phyloP scores from a whole-genome alignment of 768 basidiomycete genomes.

The Kockovaella imperatae region DNA sequence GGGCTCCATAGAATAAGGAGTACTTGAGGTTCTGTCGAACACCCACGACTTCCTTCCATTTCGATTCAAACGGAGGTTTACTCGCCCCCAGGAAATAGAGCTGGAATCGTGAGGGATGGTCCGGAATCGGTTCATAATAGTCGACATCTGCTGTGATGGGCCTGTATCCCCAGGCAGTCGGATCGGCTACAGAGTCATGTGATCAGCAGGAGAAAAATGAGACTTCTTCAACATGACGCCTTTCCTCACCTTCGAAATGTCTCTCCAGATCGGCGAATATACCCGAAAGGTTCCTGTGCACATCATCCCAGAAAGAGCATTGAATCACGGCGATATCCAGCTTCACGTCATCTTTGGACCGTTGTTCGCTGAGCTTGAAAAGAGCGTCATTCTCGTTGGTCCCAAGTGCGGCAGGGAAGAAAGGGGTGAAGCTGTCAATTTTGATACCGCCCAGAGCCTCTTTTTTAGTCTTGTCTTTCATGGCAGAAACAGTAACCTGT shows the following conservation, averaged over 20 bases:
- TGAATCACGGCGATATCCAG: not conserved
- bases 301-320: conserved; percentile 1
- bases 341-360: not conserved
- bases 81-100: not conserved
- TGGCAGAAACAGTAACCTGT: not conserved
- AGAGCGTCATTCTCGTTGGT: not conserved
- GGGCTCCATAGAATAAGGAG: not conserved
- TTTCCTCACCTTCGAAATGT: conserved; percentile 2
- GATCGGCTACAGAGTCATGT: not conserved
- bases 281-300: not conserved
- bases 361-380: too few species aligned
- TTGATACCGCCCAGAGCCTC: not conserved
- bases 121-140: not conserved
- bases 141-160: not conserved
- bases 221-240: not conserved
- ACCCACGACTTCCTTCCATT: not conserved
- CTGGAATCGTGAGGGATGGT: not conserved
- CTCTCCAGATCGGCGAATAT: not conserved
- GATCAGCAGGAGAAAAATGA: not conserved
- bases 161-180: conserved; percentile 1
- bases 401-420: not conserved
- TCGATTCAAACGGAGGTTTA: not conserved
- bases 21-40: not conserved
- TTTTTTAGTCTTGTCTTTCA: not conserved
- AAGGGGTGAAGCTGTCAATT: not conserved